Evolutionary conservation across 805 yeast genomes (phyloP), one percentile per base, ranked within the genome.

Genomic region (Debaryomyces castellii): DNA sequence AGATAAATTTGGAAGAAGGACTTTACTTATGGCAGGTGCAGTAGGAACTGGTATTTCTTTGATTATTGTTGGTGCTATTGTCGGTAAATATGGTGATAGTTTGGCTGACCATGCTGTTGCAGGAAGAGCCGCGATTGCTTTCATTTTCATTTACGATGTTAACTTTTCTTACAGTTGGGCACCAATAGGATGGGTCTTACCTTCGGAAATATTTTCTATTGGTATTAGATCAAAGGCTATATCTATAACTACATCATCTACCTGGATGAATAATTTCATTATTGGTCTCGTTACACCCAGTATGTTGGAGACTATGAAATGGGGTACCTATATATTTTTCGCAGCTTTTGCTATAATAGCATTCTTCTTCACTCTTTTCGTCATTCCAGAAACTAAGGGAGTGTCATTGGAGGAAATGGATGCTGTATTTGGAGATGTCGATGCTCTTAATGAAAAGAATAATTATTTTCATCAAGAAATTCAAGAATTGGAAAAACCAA

Each of bases 331-430:
- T 34, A 49, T 54, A n/a, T 56, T 56, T 45, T 87, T 87, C 63
- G 58, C 55, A 25, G 54, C 57, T 14, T 42, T 53, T 24, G 87
- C 89, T 25, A 66, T 84, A 48, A 43, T 51, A 27, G 47, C 46
- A 41, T 79, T 83, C 70, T 80, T 74, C 66, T 83, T 81, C 64
- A 58, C 57, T 20, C 55, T 39, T 44, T 53, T 58, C 51, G 48
- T 58, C 35, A 48, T 58, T 30, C 91, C 90, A 39, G 91, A 85
- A 69, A 85, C 90, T 38, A 83, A 85, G 32, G 88, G 88, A 44
- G 77, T 88, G 58, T 74, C 86, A 36, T 73, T 85, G 62, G 91
- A 85, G 63, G 89, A 84, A 58, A 79, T 85, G 63, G 91, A 85
- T 44, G 48, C 60, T 39, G 67, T 67, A 30, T 64, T 64, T 27